A percentile compares a stretch with the other conserved stretches of the same genome.
phyloP scores from a whole-genome alignment of 129 eudicot genomes.

The Flaveria linearis region DNA sequence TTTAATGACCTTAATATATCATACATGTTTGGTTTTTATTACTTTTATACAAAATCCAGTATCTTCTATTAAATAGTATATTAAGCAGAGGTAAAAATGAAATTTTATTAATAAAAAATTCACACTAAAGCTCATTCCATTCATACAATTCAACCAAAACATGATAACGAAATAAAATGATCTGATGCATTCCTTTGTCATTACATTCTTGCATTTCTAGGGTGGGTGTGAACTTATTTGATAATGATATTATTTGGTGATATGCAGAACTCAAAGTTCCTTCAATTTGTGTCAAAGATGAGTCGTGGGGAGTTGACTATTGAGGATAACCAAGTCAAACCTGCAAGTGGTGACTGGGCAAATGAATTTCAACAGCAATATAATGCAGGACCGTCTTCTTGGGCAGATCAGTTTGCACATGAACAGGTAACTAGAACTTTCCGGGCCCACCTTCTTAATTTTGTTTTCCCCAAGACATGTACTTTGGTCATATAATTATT shows the following conservation, averaged over 20 bases:
- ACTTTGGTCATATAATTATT: background rate
- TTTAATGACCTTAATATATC: background rate
- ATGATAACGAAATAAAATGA: background rate
- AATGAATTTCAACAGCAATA: conserved; percentile 80
- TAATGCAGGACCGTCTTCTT: conserved; percentile 70
- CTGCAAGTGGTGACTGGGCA: conserved; percentile 86
- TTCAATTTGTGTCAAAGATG: conserved; percentile 97
- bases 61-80: background rate
- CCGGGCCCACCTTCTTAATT: background rate
- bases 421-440: conserved; percentile 58
- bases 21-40: background rate
- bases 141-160: background rate
- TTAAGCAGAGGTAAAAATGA: background rate
- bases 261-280: conserved; percentile 84
- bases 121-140: background rate
- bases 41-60: background rate
- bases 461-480: background rate
- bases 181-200: background rate
- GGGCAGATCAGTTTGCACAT: conserved; percentile 87
- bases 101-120: background rate
- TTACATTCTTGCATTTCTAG: background rate
- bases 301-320: conserved; percentile 91
- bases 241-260: conserved; percentile 26
- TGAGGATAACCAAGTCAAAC: conserved; percentile 83
- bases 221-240: conserved; percentile 5